These are phyloP conservation scores for Mucor saturninus DNA, from an alignment of 371 early-diverging fungal species.

Conservation along the genomic window DNA sequence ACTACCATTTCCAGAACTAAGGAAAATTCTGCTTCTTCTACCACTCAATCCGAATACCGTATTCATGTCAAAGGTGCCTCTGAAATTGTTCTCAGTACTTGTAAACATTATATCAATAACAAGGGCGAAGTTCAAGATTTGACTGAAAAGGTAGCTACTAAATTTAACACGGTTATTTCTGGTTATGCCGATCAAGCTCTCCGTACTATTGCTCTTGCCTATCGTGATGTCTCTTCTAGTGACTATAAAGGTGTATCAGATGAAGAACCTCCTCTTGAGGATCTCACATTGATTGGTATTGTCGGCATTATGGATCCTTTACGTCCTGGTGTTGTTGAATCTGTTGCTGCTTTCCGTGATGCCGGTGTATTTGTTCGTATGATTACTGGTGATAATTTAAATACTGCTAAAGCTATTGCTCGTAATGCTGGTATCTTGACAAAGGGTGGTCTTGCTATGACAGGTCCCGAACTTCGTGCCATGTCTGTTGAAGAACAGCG, in stretches of 20 bases:
- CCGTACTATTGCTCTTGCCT: slow-evolving; percentile 88
- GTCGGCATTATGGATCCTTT: slow-evolving; percentile 95
- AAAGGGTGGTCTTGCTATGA: slow-evolving; percentile 84
- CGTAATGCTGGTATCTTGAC: slow-evolving; percentile 85
- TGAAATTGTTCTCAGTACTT: slow-evolving; percentile 76
- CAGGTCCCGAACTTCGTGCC: slow-evolving; percentile 87
- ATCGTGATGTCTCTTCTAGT: slow-evolving; percentile 62
- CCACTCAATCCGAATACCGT: slow-evolving; percentile 53
- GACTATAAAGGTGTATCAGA: slow-evolving; percentile 33
- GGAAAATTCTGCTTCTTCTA: slow-evolving; percentile 40
- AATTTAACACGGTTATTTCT: slow-evolving; percentile 67
- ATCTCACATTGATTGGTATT: slow-evolving; percentile 78
- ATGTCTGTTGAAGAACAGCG: slow-evolving; percentile 81
- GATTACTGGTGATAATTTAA: slow-evolving; percentile 96
- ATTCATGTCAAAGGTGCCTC: slow-evolving; percentile 84
- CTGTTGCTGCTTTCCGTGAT: slow-evolving; percentile 78
- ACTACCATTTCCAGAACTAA: slow-evolving; percentile 58
- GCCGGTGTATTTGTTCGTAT: slow-evolving; percentile 96
- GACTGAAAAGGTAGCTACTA: slow-evolving; percentile 47
- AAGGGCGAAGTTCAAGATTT: slow-evolving; percentile 61
- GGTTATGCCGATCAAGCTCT: slow-evolving; percentile 83
- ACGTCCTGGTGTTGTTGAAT: slow-evolving; percentile 85
- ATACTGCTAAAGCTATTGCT: slow-evolving; percentile 91
- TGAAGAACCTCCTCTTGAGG: slow-evolving; percentile 61
- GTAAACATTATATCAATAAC: slow-evolving; percentile 62